These are phyloP conservation scores for Lecanicillium sp. DNA, from an alignment of 2,329 filamentous ascomycete genomes.

Conservation along the genomic window DNA sequence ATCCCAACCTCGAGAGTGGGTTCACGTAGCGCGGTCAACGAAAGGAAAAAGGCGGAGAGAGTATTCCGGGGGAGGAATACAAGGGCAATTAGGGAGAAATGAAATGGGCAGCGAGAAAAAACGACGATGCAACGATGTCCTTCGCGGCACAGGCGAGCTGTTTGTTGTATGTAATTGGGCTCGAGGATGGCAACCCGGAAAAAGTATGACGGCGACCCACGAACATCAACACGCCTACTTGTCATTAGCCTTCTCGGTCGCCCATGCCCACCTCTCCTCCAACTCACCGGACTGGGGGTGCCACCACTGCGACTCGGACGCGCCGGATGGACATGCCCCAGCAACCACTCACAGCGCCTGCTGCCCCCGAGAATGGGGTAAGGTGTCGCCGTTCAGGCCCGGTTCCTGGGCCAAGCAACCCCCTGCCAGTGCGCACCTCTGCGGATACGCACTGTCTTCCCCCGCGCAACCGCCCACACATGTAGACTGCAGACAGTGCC, in stretches of 20 bases:
- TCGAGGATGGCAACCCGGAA: conserved; percentile 1
- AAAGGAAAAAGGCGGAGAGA: conserved; percentile 42
- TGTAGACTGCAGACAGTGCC: too few relatives aligned
- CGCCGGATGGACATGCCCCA: conserved; percentile 1
- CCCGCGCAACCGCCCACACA: background rate
- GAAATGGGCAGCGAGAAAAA: conserved; percentile 10
- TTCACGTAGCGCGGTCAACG: conserved; percentile 14
- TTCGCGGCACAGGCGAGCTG: too few relatives aligned
- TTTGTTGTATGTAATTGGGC: too few relatives aligned
- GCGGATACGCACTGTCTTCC: background rate
- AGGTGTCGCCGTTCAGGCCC: background rate
- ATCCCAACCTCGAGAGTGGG: conserved; percentile 23
- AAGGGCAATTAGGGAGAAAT: conserved; percentile 10
- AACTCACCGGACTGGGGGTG: background rate
- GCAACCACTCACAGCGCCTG: conserved; percentile 14
- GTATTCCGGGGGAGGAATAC: conserved; percentile 24
- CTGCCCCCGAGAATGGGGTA: background rate
- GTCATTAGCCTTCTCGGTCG: background rate
- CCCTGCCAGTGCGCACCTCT: background rate
- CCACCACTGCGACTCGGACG: conserved; percentile 6
- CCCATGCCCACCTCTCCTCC: background rate
- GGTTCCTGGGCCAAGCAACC: too few relatives aligned
- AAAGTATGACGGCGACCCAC: conserved; percentile 8
- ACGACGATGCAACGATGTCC: background rate
- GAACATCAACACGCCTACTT: too few relatives aligned